Evolutionary conservation across 2,329 filamentous ascomycete genomes (phyloP).

Genomic region (Botrytis pseudocinerea): DNA sequence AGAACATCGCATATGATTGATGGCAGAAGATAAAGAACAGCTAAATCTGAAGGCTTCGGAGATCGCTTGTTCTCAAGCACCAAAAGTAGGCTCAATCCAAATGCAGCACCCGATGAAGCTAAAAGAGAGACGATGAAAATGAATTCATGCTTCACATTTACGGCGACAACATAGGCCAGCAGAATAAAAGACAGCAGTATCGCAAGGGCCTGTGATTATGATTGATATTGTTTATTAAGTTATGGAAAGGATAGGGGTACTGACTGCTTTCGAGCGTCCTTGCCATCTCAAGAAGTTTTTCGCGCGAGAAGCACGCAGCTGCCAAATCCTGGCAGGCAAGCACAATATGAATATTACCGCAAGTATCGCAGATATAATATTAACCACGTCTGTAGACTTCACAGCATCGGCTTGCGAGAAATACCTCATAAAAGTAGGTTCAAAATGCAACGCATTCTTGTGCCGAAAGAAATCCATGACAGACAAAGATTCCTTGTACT

Average conservation of each 20-base stretch:
- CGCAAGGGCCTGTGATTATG: background rate
- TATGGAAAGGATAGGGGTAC: background rate
- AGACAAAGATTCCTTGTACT: background rate
- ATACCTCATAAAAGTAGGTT: background rate
- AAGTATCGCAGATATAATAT: background rate
- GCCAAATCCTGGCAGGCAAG: background rate
- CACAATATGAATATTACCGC: background rate
- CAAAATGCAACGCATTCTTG: background rate
- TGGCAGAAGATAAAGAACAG: background rate
- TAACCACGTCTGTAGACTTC: background rate
- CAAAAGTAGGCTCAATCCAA: background rate
- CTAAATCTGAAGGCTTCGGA: background rate
- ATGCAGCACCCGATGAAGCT: background rate
- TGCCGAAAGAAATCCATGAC: background rate
- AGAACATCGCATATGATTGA: background rate
- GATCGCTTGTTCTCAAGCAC: background rate
- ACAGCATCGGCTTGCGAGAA: background rate
- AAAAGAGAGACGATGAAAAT: background rate
- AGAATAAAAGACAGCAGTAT: background rate
- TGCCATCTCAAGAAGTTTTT: background rate
- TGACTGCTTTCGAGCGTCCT: conserved; percentile 1
- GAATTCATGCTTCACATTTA: background rate
- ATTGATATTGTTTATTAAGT: background rate
- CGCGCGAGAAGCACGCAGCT: background rate
- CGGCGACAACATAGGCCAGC: background rate